Percentiles rank a stretch among this genome's conserved stretches.
phyloP scores from a whole-genome alignment of 768 basidiomycete genomes.

The Lyophyllum shimeji region DNA sequence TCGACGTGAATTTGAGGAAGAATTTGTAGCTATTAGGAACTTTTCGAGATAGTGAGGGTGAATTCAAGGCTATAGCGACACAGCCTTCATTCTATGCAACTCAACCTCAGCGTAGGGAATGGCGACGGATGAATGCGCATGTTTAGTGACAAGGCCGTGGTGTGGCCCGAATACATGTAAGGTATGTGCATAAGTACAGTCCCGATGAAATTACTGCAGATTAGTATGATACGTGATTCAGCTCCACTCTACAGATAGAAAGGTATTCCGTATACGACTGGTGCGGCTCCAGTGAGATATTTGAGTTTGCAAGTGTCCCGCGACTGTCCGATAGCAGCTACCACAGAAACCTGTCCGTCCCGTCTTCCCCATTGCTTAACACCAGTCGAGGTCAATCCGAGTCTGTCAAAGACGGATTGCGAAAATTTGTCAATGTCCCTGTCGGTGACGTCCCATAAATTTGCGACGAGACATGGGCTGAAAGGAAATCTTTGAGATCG shows the following conservation, averaged over 20 bases:
- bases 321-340: conserved; percentile 77
- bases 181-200: no score
- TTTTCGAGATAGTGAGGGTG: no score
- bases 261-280: conserved; percentile 94
- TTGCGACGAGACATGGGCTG: conserved; percentile 91
- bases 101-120: no score
- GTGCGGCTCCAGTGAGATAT: conserved; percentile 93
- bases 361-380: conserved; percentile 21
- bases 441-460: conserved; percentile 98
- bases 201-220: no score
- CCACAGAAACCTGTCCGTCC: conserved; percentile 43
- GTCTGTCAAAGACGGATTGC: conserved; percentile 74
- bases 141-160: no score
- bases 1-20: no score
- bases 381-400: conserved; percentile 48
- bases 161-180: no score
- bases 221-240: no score
- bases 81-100: no score
- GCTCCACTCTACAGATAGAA: conserved; percentile 61
- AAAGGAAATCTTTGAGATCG: conserved; percentile 5
- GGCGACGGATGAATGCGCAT: no score
- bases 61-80: no score
- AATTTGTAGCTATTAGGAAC: no score
- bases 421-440: conserved; percentile 95
- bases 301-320: conserved; percentile 84